These are phyloP conservation scores for Juncus effusus DNA, from an alignment of 176 grass and related monocot species.

Conservation along the genomic window DNA sequence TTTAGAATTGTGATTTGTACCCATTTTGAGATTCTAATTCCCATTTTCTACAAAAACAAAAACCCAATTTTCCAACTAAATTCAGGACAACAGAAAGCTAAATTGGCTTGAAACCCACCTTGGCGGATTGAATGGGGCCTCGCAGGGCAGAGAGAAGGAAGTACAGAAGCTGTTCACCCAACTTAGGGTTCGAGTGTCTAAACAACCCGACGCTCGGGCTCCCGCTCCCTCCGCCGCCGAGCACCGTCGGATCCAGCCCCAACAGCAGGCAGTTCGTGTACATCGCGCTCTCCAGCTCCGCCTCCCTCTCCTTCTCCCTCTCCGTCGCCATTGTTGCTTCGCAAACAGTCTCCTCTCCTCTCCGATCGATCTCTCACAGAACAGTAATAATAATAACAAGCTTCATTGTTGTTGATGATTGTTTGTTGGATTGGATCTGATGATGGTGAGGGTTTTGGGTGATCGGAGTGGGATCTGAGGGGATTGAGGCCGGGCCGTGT, in stretches of 20 bases:
- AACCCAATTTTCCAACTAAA: constrained; percentile 1
- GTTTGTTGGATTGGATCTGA: not conserved
- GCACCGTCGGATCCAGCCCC: constrained; percentile 82
- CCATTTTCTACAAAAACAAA: constrained; percentile 7
- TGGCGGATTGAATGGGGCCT: constrained; percentile 79
- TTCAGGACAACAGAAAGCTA: not conserved
- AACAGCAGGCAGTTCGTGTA: constrained; percentile 99
- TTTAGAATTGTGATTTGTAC: not conserved
- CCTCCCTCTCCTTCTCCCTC: constrained; percentile 97
- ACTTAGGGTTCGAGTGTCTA: constrained; percentile 90
- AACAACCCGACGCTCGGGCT: constrained; percentile 65
- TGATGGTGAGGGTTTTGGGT: not conserved
- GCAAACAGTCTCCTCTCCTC: constrained; percentile 6
- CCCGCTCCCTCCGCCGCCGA: constrained; percentile 35
- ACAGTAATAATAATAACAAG: not conserved
- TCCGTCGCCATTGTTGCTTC: constrained; percentile 72
- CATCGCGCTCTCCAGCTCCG: constrained; percentile 99
- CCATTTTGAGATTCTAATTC: constrained; percentile 1
- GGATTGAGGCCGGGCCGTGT: constrained; percentile 10
- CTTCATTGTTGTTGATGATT: not conserved
- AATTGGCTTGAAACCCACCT: constrained; percentile 35
- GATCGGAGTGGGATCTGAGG: constrained; percentile 11
- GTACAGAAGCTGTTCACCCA: constrained; percentile 97
- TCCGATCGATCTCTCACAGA: constrained; percentile 27
- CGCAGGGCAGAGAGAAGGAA: constrained; percentile 93